Conservation (phyloP, 148 eudicot species). For the Oxyria digyna region DNA sequence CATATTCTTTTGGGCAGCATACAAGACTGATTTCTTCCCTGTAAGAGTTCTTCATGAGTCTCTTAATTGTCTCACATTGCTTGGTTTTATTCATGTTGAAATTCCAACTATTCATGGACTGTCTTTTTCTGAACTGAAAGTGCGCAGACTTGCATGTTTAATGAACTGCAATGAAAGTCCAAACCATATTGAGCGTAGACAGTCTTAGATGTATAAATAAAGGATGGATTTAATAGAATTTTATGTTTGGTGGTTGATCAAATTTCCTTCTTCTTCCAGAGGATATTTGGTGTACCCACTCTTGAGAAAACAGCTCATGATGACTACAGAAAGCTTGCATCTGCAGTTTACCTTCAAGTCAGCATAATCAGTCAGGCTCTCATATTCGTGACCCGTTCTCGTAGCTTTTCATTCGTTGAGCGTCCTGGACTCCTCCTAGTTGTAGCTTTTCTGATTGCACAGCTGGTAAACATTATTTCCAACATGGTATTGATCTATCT, state of each 20-base stretch:
- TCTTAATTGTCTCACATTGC: neutral
- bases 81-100: neutral
- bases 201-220: too few relatives aligned
- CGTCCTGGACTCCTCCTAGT: conserved; percentile 83
- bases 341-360: conserved; percentile 98
- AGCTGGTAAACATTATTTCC: conserved; percentile 42
- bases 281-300: conserved; percentile 73
- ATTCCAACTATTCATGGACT: too few relatives aligned
- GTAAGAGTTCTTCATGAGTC: conserved; percentile 25
- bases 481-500: neutral
- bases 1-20: conserved; percentile 98
- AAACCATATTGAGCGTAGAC: neutral
- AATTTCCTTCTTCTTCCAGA: conserved; percentile 23
- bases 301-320: conserved; percentile 59
- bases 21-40: conserved; percentile 90
- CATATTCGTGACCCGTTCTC: conserved; percentile 86
- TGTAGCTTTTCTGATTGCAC: conserved; percentile 71
- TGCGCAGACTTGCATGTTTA: neutral
- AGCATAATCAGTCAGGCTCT: conserved; percentile 97
- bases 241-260: neutral
- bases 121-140: neutral
- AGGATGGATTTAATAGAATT: too few relatives aligned
- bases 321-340: conserved; percentile 74
- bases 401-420: conserved; percentile 86
- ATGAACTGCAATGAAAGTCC: neutral